A percentile compares a stretch with the other conserved stretches of the same genome.
Conservation (phyloP, 352 stramenopile genomes). For the Peronospora tabacina region DNA sequence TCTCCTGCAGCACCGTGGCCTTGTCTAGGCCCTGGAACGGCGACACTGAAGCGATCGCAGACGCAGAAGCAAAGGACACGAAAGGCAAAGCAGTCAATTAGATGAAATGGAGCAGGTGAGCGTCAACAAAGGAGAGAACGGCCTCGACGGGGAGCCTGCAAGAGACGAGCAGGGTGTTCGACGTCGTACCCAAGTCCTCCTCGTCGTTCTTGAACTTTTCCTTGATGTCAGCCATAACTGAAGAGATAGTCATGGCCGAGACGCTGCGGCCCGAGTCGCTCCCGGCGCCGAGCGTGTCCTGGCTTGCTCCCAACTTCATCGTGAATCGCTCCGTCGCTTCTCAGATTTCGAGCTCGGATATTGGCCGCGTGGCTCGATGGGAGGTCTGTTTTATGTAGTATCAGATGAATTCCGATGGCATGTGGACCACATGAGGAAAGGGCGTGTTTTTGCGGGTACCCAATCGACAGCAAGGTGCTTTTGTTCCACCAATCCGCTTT, state of each 20-base stretch:
- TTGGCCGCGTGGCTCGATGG: constrained; percentile 25
- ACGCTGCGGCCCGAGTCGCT: constrained; percentile 35
- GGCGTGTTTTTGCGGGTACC: background rate
- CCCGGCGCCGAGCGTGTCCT: constrained; percentile 43
- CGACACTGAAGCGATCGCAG: constrained; percentile 45
- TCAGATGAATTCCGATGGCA: background rate
- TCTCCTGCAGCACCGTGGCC: constrained; percentile 95
- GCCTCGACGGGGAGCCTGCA: background rate
- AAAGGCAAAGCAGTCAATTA: constrained; percentile 6
- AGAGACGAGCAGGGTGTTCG: background rate
- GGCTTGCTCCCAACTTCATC: constrained; percentile 55
- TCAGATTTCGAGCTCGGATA: constrained; percentile 18
- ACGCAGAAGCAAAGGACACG: background rate
- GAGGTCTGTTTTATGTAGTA: constrained; percentile 4
- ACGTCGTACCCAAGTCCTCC: constrained; percentile 77
- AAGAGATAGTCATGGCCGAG: constrained; percentile 50
- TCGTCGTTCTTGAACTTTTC: constrained; percentile 99
- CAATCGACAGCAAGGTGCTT: constrained; percentile 5
- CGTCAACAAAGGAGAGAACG: background rate
- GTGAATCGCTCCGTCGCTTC: constrained; percentile 21
- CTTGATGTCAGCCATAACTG: constrained; percentile 92
- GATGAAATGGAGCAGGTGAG: background rate
- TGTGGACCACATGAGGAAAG: background rate
- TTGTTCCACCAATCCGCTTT: constrained; percentile 23
- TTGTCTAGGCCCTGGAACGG: constrained; percentile 94